A percentile compares a stretch with the other conserved stretches of the same genome.
phyloP scores from a whole-genome alignment of 2,329 filamentous ascomycete genomes.

The Eutypella sp. region DNA sequence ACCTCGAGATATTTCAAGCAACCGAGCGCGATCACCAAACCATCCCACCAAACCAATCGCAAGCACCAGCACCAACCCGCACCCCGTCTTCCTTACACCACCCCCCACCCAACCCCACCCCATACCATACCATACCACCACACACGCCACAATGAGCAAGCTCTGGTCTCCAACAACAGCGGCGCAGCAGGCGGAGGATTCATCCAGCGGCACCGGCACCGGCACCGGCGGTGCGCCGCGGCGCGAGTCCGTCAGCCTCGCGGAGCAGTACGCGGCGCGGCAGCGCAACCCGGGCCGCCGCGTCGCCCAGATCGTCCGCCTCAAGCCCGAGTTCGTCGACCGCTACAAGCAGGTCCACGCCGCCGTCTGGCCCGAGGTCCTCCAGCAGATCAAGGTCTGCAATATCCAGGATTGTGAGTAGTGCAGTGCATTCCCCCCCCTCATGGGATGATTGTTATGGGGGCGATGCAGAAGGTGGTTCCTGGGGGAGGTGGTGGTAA shows the following conservation, averaged over 20 bases:
- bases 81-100: background rate
- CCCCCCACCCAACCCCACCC: background rate
- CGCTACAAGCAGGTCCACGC: conserved; percentile 72
- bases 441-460: too few species aligned
- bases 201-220: too few species aligned
- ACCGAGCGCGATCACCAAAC: too few species aligned
- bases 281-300: conserved; percentile 44
- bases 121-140: background rate
- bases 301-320: conserved; percentile 67
- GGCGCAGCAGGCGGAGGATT: background rate
- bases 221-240: background rate
- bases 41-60: too few species aligned
- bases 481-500: too few species aligned
- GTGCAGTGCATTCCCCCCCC: background rate
- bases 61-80: background rate
- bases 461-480: too few species aligned
- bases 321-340: conserved; percentile 60
- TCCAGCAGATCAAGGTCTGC: conserved; percentile 69
- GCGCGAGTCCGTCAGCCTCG: background rate
- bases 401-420: conserved; percentile 67
- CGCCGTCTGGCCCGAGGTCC: conserved; percentile 71
- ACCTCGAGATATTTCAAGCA: too few species aligned
- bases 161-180: background rate
- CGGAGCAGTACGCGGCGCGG: conserved; percentile 14
- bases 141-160: background rate